phyloP scores from a whole-genome alignment of 257 asterid genomes.

The Lycium barbarum region DNA sequence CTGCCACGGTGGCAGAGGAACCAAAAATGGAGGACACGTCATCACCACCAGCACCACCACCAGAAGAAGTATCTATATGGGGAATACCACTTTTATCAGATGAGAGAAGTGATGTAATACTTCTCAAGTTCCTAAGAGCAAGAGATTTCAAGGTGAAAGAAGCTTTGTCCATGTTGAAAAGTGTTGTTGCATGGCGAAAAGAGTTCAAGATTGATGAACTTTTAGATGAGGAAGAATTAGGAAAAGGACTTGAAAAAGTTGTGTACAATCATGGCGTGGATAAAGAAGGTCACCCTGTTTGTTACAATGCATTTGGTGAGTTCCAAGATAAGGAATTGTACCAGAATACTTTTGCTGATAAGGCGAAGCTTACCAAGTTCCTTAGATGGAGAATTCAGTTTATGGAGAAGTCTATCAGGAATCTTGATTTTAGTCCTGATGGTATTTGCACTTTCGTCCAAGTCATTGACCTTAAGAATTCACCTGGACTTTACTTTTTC shows the following conservation, averaged over 20 bases:
- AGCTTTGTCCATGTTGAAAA: conserved; percentile 84
- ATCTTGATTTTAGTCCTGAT: conserved; percentile 82
- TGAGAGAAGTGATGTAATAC: conserved; percentile 75
- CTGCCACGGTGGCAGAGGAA: conserved; percentile 46
- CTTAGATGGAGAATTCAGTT: conserved; percentile 78
- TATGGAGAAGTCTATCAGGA: conserved; percentile 80
- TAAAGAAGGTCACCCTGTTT: conserved; percentile 86
- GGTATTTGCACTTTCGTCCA: conserved; percentile 85
- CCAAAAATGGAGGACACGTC: conserved; percentile 25
- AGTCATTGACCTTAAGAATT: conserved; percentile 79
- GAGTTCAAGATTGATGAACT: conserved; percentile 73
- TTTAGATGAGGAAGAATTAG: conserved; percentile 56
- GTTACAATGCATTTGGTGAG: conserved; percentile 87
- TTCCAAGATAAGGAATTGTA: conserved; percentile 90
- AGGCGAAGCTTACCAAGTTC: conserved; percentile 75
- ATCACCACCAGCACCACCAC: conserved; percentile 42
- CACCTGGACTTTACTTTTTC: conserved; percentile 78
- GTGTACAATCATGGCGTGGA: conserved; percentile 83
- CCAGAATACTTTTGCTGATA: conserved; percentile 79
- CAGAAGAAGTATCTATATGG: conserved; percentile 90
- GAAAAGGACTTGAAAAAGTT: conserved; percentile 79
- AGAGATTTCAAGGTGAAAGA: conserved; percentile 93
- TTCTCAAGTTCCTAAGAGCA: conserved; percentile 88
- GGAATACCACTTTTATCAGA: conserved; percentile 77
- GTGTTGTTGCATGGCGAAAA: conserved; percentile 85